These are phyloP conservation scores for Aspergillus steynii DNA, from an alignment of 495 filamentous ascomycete species.

Conservation along the genomic window DNA sequence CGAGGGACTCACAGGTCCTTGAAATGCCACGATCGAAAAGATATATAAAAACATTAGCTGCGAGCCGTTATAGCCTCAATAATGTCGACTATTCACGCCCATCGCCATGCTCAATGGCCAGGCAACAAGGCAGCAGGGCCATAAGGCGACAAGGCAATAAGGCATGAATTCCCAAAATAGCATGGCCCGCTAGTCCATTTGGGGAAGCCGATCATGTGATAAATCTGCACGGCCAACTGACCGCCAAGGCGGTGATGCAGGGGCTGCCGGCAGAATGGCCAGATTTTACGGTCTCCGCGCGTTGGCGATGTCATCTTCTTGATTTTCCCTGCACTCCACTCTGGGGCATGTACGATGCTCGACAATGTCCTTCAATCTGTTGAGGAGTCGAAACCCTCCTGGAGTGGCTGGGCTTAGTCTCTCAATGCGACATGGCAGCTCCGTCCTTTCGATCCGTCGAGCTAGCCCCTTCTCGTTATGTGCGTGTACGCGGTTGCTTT, in stretches of 20 bases:
- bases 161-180: background rate
- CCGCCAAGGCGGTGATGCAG: background rate
- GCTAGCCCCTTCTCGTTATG: background rate
- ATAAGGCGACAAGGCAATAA: background rate
- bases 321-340: background rate
- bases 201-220: background rate
- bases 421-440: slow-evolving; percentile 2
- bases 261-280: background rate
- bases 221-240: background rate
- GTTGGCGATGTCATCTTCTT: background rate
- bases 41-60: too few relatives aligned
- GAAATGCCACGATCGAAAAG: too few relatives aligned
- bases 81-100: too few relatives aligned
- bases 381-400: slow-evolving; percentile 26
- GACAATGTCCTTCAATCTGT: slow-evolving; percentile 29
- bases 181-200: background rate
- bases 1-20: too few relatives aligned
- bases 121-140: too few relatives aligned
- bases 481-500: background rate
- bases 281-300: background rate
- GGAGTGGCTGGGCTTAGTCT: slow-evolving; percentile 15
- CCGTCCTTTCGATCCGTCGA: slow-evolving; percentile 5
- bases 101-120: too few relatives aligned
- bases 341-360: slow-evolving; percentile 15
- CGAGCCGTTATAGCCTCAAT: too few relatives aligned